Percentiles rank a stretch among this genome's conserved stretches.
Evolutionary conservation across 352 stramenopile genomes (phyloP).

Genomic region (Lagenidium sp.): DNA sequence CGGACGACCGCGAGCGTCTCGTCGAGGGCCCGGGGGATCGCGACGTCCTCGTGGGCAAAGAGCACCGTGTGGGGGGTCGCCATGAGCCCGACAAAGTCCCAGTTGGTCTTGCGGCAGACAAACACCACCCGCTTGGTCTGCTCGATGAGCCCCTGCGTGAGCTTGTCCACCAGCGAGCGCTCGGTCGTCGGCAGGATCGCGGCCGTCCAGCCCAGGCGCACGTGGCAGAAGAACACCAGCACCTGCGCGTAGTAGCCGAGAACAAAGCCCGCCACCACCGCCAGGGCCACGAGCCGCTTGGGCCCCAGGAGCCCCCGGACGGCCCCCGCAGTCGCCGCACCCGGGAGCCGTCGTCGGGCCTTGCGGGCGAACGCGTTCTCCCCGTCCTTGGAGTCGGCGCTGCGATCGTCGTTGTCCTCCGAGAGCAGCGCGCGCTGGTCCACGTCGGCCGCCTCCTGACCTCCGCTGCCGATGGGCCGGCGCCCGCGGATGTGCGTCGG

Average conservation of each 20-base stretch:
- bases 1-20: constrained; percentile 51
- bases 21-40: constrained; percentile 34
- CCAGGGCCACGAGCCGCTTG: background rate
- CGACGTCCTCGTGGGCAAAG: constrained; percentile 59
- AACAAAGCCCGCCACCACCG: constrained; percentile 19
- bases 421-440: too few relatives aligned
- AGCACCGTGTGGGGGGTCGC: constrained; percentile 50
- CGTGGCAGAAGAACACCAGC: constrained; percentile 55
- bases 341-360: too few relatives aligned
- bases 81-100: constrained; percentile 67
- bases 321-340: too few relatives aligned
- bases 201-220: constrained; percentile 44
- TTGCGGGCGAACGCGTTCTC: too few relatives aligned
- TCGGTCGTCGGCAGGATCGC: constrained; percentile 39
- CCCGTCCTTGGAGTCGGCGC: too few relatives aligned
- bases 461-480: too few relatives aligned
- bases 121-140: constrained; percentile 57
- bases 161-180: constrained; percentile 27
- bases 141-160: constrained; percentile 36
- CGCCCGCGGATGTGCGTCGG: too few relatives aligned
- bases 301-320: too few relatives aligned
- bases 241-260: constrained; percentile 65
- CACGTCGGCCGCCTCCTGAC: too few relatives aligned
- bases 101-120: constrained; percentile 68
- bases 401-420: too few relatives aligned